phyloP scores from a whole-genome alignment of 1,284 basidiomycete species.

The Tausonia pullulans region DNA sequence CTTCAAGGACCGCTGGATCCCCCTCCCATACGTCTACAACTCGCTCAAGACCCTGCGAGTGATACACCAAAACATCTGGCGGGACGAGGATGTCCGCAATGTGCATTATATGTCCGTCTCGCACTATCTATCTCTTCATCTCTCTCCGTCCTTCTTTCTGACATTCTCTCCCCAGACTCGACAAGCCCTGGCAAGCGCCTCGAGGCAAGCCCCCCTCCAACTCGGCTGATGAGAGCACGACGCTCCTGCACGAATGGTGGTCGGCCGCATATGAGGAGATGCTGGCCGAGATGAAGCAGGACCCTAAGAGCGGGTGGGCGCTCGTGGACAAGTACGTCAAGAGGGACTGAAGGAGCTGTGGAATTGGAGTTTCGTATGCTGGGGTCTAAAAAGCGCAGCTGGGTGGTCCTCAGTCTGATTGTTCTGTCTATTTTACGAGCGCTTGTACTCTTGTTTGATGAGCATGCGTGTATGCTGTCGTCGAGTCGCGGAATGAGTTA shows the following conservation, averaged over 20 bases:
- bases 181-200: slow-evolving; percentile 61
- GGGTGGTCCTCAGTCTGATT: too few relatives aligned
- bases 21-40: slow-evolving; percentile 72
- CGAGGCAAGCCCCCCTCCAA: slow-evolving; percentile 47
- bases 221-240: slow-evolving; percentile 40
- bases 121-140: slow-evolving; percentile 1
- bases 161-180: slow-evolving; percentile 23
- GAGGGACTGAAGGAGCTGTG: not conserved
- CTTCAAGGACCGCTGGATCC: slow-evolving; percentile 44
- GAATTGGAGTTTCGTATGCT: too few relatives aligned
- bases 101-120: slow-evolving; percentile 29
- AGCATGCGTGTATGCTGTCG: too few relatives aligned
- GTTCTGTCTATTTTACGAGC: too few relatives aligned
- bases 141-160: not conserved
- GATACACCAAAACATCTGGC: slow-evolving; percentile 61
- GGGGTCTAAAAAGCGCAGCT: too few relatives aligned
- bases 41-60: slow-evolving; percentile 65
- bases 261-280: slow-evolving; percentile 55
- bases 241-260: slow-evolving; percentile 53
- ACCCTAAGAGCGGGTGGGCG: slow-evolving; percentile 42
- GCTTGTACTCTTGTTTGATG: too few relatives aligned
- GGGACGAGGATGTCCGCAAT: slow-evolving; percentile 54
- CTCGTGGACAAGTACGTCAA: slow-evolving; percentile 45
- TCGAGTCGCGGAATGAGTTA: too few relatives aligned
- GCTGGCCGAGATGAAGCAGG: slow-evolving; percentile 39